Percentiles rank a stretch among this genome's conserved stretches.
Conservation (phyloP, 768 basidiomycete species). For the Stropharia rugosoannulata region DNA sequence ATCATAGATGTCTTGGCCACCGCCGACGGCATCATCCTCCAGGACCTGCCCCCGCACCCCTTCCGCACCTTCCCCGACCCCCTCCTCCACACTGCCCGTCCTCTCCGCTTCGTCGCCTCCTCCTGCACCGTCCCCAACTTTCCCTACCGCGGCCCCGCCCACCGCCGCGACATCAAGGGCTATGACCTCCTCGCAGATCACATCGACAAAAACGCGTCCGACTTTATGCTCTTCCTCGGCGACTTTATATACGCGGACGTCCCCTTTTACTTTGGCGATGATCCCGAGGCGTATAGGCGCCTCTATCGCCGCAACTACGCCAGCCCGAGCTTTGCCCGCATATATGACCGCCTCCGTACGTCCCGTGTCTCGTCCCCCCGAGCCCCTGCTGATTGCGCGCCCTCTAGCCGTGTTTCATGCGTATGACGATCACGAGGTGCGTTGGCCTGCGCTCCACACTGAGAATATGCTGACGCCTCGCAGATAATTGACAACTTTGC, state of each 20-base stretch:
- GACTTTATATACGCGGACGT: slow-evolving; percentile 80
- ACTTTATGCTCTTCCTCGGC: slow-evolving; percentile 70
- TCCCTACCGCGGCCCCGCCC: slow-evolving; percentile 59
- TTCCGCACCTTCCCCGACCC: slow-evolving; percentile 81
- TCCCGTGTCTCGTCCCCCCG: slow-evolving; percentile 11
- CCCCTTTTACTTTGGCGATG: slow-evolving; percentile 60
- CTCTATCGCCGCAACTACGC: slow-evolving; percentile 69
- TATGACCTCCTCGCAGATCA: slow-evolving; percentile 64
- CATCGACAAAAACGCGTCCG: slow-evolving; percentile 41
- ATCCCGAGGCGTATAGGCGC: slow-evolving; percentile 56
- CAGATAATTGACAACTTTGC: slow-evolving; percentile 63
- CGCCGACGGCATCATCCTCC: slow-evolving; percentile 43
- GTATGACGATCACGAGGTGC: slow-evolving; percentile 74
- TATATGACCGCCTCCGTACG: slow-evolving; percentile 72
- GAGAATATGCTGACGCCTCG: neutral
- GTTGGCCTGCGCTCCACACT: neutral
- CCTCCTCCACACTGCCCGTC: slow-evolving; percentile 46
- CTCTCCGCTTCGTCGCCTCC: slow-evolving; percentile 69
- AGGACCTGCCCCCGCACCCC: slow-evolving; percentile 45
- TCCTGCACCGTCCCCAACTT: slow-evolving; percentile 73
- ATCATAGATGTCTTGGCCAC: slow-evolving; percentile 24
- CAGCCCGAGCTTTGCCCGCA: slow-evolving; percentile 60
- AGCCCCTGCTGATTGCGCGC: neutral
- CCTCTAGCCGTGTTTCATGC: slow-evolving; percentile 60
- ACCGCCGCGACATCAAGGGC: slow-evolving; percentile 55